These are phyloP conservation scores for Cornus suecica DNA, from an alignment of 148 eudicot species.

Conservation along the genomic window DNA sequence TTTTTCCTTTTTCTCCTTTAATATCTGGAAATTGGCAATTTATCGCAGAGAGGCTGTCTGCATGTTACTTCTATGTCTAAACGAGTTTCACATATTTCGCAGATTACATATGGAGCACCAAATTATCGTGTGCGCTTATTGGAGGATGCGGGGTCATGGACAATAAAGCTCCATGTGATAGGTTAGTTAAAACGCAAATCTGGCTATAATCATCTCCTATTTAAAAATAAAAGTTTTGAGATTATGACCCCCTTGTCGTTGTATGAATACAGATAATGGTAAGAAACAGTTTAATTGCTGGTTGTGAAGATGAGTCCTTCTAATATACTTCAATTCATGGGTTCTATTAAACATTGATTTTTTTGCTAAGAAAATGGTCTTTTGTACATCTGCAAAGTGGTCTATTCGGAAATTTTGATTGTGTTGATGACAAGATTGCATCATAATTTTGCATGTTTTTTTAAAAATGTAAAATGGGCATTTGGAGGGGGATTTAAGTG, in stretches of 20 bases:
- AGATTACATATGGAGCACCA: constrained; percentile 94
- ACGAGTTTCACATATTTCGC: constrained; percentile 20
- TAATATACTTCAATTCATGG: no score
- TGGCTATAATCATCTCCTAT: neutral
- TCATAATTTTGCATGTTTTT: neutral
- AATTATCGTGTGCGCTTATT: constrained; percentile 56
- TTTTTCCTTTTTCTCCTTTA: neutral
- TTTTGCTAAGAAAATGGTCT: no score
- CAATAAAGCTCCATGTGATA: constrained; percentile 78
- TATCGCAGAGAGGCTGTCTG: neutral
- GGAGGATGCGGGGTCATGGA: constrained; percentile 50
- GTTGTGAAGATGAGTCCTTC: no score
- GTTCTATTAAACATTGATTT: no score
- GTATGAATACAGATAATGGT: neutral
- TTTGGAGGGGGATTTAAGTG: neutral
- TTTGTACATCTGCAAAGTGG: no score
- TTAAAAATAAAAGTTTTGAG: neutral
- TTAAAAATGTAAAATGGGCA: neutral
- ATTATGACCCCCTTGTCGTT: neutral
- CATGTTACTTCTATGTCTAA: constrained; percentile 3
- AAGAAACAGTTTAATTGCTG: no score
- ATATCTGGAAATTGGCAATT: neutral
- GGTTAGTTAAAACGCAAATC: constrained; percentile 34
- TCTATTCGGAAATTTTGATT: no score
- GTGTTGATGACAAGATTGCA: no score